Percentiles rank a stretch among this genome's conserved stretches.
Conservation (phyloP, 2,329 filamentous ascomycete genomes). For the Diaporthe sp. region DNA sequence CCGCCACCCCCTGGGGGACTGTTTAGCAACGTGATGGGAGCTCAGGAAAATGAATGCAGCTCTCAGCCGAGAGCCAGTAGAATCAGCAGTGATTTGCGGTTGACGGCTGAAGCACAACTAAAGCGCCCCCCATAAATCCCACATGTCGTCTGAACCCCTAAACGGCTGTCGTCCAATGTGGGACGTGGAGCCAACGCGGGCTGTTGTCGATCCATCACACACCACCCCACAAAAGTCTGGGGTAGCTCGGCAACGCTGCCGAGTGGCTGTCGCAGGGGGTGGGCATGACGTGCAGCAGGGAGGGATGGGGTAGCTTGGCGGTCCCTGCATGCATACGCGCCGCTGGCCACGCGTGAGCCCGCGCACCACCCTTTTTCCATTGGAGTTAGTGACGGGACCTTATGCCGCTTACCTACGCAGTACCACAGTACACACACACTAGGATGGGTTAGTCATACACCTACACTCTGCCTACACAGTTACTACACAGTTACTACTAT, state of each 20-base stretch:
- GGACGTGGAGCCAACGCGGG: background rate
- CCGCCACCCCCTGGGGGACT: background rate
- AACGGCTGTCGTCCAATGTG: slow-evolving; percentile 2
- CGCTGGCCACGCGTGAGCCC: too few relatives aligned
- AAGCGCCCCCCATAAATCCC: too few relatives aligned
- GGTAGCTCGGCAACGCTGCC: slow-evolving; percentile 8
- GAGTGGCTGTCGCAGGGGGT: background rate
- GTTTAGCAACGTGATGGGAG: too few relatives aligned
- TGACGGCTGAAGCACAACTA: too few relatives aligned
- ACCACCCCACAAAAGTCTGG: background rate
- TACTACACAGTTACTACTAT: too few relatives aligned
- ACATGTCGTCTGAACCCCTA: background rate
- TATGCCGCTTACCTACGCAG: slow-evolving; percentile 5
- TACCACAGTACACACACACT: too few relatives aligned
- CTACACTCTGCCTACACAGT: background rate
- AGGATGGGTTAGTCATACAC: background rate
- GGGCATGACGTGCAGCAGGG: background rate
- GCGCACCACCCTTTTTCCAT: background rate
- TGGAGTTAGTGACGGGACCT: slow-evolving; percentile 3
- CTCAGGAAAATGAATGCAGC: background rate
- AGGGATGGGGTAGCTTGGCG: slow-evolving; percentile 11
- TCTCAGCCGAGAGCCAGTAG: too few relatives aligned
- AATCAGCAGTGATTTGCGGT: too few relatives aligned
- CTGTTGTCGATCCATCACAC: slow-evolving; percentile 2
- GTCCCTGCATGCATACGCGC: slow-evolving; percentile 16